A percentile compares a stretch with the other conserved stretches of the same genome.
phyloP scores from a whole-genome alignment of 768 basidiomycete species.

The Polyporus arcularius region DNA sequence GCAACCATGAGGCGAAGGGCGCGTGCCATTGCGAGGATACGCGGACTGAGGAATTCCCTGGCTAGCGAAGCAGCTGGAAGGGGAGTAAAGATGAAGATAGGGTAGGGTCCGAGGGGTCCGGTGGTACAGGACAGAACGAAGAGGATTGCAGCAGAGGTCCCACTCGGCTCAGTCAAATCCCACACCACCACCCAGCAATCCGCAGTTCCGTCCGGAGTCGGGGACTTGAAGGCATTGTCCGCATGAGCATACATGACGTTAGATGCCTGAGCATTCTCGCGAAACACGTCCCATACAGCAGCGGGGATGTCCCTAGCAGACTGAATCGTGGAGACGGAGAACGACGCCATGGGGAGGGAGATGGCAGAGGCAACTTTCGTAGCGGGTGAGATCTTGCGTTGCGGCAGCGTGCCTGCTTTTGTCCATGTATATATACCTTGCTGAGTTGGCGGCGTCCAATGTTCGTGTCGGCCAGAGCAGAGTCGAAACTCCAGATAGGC shows the following conservation, averaged over 20 bases:
- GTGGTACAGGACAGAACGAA: slow-evolving; percentile 63
- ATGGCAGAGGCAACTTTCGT: neutral
- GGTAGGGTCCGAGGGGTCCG: slow-evolving; percentile 58
- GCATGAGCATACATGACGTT: slow-evolving; percentile 47
- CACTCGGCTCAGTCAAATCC: neutral
- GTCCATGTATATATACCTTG: neutral
- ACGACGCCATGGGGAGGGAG: neutral
- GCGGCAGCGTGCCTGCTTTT: neutral
- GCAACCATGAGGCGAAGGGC: slow-evolving; percentile 39
- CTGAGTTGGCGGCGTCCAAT: too few relatives aligned
- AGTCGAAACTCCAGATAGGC: too few relatives aligned
- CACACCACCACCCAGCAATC: slow-evolving; percentile 35
- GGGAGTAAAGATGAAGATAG: slow-evolving; percentile 58
- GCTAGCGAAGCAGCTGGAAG: slow-evolving; percentile 32
- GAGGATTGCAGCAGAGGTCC: slow-evolving; percentile 32
- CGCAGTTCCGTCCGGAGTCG: neutral
- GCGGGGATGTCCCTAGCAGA: slow-evolving; percentile 38
- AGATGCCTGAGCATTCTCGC: slow-evolving; percentile 38
- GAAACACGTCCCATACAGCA: slow-evolving; percentile 39
- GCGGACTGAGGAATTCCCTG: slow-evolving; percentile 36
- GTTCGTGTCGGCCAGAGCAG: too few relatives aligned
- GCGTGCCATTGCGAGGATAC: slow-evolving; percentile 44
- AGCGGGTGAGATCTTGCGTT: neutral
- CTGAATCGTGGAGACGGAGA: neutral
- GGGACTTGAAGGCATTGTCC: slow-evolving; percentile 25